These are phyloP conservation scores for Cadophora malorum DNA, from an alignment of 2,329 filamentous ascomycete genomes.

Conservation along the genomic window DNA sequence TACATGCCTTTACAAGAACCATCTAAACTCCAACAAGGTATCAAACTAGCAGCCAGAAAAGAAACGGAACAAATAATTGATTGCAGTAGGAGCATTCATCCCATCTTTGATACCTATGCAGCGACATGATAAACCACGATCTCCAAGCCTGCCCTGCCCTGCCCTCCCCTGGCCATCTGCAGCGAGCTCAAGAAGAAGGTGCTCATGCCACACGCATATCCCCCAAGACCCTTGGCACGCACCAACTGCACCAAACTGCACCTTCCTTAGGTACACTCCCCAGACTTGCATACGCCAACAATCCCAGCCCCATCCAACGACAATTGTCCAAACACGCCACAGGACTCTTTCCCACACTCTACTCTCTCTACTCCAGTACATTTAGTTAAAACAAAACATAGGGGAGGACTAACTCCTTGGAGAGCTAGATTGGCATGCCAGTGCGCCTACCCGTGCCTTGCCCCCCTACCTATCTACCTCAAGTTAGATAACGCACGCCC, in stretches of 20 bases:
- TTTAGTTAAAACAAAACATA: not conserved
- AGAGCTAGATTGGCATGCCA: slow-evolving; percentile 9
- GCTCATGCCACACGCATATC: not conserved
- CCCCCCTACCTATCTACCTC: not conserved
- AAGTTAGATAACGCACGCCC: slow-evolving; percentile 7
- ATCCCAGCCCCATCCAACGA: not conserved
- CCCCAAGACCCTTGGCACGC: slow-evolving; percentile 1
- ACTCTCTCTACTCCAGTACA: too few species aligned
- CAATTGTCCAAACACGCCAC: not conserved
- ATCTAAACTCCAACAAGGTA: too few species aligned
- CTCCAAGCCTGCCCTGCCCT: too few species aligned
- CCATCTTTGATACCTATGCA: slow-evolving; percentile 1
- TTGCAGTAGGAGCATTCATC: too few species aligned
- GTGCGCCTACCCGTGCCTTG: not conserved
- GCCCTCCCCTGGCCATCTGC: too few species aligned
- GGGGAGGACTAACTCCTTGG: not conserved
- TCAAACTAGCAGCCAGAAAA: too few species aligned
- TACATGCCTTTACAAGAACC: not conserved
- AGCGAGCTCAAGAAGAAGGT: not conserved
- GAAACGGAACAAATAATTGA: too few species aligned
- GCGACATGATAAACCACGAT: too few species aligned
- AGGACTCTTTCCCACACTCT: not conserved
- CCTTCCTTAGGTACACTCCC: not conserved
- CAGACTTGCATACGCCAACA: not conserved
- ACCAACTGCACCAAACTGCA: too few species aligned